These are phyloP conservation scores for Micractinium conductrix DNA, from an alignment of 139 green algal species.

Conservation along the genomic window DNA sequence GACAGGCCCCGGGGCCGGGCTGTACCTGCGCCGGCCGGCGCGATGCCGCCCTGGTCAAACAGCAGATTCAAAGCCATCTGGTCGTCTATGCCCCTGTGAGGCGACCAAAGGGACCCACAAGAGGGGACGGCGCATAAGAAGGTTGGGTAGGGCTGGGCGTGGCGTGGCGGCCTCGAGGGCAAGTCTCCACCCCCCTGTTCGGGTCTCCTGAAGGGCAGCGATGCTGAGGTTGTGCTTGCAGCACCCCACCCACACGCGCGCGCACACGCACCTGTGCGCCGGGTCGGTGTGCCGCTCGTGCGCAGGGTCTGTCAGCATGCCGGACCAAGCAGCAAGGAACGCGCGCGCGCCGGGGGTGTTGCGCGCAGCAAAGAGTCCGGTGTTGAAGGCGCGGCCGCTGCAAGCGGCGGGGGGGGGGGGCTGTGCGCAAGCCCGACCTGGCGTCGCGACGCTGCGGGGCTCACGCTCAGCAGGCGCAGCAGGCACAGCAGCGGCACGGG, in stretches of 20 bases:
- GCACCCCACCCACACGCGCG: too few relatives aligned
- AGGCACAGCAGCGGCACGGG: too few relatives aligned
- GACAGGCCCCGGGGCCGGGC: too few relatives aligned
- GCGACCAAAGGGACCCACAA: too few relatives aligned
- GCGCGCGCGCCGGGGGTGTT: not conserved
- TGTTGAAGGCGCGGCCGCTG: conserved; percentile 20
- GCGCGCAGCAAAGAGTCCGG: conserved; percentile 19
- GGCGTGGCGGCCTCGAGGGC: too few relatives aligned
- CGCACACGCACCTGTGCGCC: too few relatives aligned
- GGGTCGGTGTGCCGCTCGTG: not conserved
- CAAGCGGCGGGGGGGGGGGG: not conserved
- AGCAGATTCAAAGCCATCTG: conserved; percentile 22
- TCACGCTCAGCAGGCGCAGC: not conserved
- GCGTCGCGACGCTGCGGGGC: not conserved
- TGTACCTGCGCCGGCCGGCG: not conserved
- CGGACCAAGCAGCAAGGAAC: not conserved
- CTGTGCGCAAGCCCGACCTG: not conserved
- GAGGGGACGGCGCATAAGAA: too few relatives aligned
- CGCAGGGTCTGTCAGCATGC: not conserved
- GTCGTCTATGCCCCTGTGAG: conserved; percentile 16
- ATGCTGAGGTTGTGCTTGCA: too few relatives aligned
- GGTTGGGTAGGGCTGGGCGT: too few relatives aligned
- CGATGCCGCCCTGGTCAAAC: not conserved
- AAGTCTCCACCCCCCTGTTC: too few relatives aligned
- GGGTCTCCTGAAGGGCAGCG: too few relatives aligned